phyloP scores from a whole-genome alignment of 352 stramenopile species.

The Peronosclerospora sorghi region DNA sequence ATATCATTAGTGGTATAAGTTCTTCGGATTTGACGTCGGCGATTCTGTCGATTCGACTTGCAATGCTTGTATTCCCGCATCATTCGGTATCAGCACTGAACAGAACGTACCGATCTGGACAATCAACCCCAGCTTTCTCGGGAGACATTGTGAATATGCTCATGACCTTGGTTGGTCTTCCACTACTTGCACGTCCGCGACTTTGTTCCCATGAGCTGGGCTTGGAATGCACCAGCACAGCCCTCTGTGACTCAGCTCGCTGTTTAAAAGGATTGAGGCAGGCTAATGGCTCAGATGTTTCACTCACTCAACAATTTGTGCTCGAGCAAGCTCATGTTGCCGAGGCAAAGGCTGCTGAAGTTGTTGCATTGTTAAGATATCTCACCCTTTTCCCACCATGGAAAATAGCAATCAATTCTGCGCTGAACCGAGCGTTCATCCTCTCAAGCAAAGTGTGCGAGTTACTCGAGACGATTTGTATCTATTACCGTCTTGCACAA shows the following conservation, averaged over 20 bases:
- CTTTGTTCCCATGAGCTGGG: slow-evolving; percentile 76
- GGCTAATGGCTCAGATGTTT: slow-evolving; percentile 20
- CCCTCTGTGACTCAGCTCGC: slow-evolving; percentile 47
- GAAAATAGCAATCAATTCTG: slow-evolving; percentile 69
- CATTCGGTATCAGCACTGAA: slow-evolving; percentile 72
- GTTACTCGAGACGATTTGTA: slow-evolving; percentile 48
- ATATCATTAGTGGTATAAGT: slow-evolving; percentile 54
- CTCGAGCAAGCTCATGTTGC: slow-evolving; percentile 46
- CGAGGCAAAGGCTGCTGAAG: slow-evolving; percentile 49
- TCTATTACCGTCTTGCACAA: slow-evolving; percentile 52
- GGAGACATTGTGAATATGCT: slow-evolving; percentile 43
- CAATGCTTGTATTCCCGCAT: slow-evolving; percentile 73
- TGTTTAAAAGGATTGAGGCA: slow-evolving; percentile 48
- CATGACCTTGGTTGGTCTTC: slow-evolving; percentile 52
- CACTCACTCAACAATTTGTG: slow-evolving; percentile 17
- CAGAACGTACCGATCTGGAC: slow-evolving; percentile 37
- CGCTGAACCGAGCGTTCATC: slow-evolving; percentile 36
- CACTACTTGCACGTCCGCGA: slow-evolving; percentile 48
- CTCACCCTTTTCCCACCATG: slow-evolving; percentile 67
- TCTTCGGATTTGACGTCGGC: slow-evolving; percentile 49
- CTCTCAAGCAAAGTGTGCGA: slow-evolving; percentile 39
- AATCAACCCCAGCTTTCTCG: slow-evolving; percentile 12
- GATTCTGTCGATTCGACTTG: slow-evolving; percentile 72
- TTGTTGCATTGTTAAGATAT: slow-evolving; percentile 55
- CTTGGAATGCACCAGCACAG: slow-evolving; percentile 53